Percentiles rank a stretch among this genome's conserved stretches.
Evolutionary conservation across 345 rosid species (phyloP).

Genomic region (Arabidopsis suecica): DNA sequence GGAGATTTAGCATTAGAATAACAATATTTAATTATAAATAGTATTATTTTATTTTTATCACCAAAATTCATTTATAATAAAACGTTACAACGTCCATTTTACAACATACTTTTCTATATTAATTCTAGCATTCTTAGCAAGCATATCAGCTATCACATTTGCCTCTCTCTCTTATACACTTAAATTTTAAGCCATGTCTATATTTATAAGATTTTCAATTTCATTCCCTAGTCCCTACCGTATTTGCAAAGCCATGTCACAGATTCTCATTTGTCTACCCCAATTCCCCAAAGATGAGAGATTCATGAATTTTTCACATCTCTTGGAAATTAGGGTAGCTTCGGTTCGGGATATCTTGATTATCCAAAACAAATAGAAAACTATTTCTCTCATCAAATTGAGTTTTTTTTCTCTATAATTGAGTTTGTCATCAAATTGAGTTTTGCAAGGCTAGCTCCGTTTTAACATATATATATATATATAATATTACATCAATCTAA

Average conservation of each 20-base stretch:
- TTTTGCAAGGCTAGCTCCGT: neutral
- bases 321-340: neutral
- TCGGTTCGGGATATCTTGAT: neutral
- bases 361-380: neutral
- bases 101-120: too few species aligned
- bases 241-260: neutral
- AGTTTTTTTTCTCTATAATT: too few species aligned
- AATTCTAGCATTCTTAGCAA: too few species aligned
- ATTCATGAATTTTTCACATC: neutral
- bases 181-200: too few species aligned
- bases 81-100: too few species aligned
- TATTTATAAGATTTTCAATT: too few species aligned
- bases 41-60: too few species aligned
- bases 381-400: neutral
- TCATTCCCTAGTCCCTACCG: too few species aligned
- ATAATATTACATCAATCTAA: neutral
- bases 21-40: neutral
- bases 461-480: neutral
- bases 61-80: too few species aligned
- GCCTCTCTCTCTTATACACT: too few species aligned
- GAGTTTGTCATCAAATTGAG: neutral
- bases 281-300: neutral
- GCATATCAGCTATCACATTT: too few species aligned
- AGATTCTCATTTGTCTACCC: neutral
- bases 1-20: neutral